Evolutionary conservation across 2,329 filamentous ascomycete genomes (phyloP).

Genomic region (Beauveria brongniartii): DNA sequence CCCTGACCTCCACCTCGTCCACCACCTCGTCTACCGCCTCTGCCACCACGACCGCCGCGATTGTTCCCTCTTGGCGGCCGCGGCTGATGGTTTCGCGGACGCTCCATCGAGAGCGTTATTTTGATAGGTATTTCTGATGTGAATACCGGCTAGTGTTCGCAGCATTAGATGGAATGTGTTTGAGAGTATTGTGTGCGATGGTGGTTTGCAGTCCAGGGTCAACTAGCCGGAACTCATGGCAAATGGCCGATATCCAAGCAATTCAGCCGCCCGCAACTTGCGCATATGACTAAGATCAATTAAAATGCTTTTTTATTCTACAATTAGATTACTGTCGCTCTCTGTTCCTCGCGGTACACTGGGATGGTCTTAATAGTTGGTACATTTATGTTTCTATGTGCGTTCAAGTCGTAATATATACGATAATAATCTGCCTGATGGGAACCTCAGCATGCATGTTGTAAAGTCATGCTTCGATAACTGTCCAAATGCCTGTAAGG

Average conservation of each 20-base stretch:
- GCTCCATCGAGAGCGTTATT: conserved; percentile 20
- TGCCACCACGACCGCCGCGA: conserved; percentile 15
- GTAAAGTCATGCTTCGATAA: not conserved
- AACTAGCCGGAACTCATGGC: not conserved
- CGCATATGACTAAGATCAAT: not conserved
- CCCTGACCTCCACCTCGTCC: conserved; percentile 13
- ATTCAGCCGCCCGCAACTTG: not conserved
- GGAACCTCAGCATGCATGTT: not conserved
- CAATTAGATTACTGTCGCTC: too few relatives aligned
- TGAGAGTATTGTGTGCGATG: not conserved
- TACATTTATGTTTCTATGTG: conserved; percentile 4
- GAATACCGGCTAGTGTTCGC: not conserved
- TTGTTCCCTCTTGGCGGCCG: conserved; percentile 14
- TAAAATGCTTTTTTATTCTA: too few relatives aligned
- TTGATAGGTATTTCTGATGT: not conserved
- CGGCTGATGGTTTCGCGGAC: conserved; percentile 26
- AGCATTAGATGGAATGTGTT: not conserved
- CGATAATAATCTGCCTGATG: not conserved
- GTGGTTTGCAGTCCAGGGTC: not conserved
- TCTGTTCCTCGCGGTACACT: too few relatives aligned
- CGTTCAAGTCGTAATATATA: not conserved
- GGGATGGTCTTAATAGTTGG: not conserved
- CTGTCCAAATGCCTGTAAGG: not conserved
- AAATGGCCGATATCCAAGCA: not conserved
- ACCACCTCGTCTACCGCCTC: conserved; percentile 6